Percentiles rank a stretch among this genome's conserved stretches.
These are phyloP conservation scores for Diplodia sapinea DNA, from an alignment of 2,329 filamentous ascomycete genomes.

Conservation along the genomic window DNA sequence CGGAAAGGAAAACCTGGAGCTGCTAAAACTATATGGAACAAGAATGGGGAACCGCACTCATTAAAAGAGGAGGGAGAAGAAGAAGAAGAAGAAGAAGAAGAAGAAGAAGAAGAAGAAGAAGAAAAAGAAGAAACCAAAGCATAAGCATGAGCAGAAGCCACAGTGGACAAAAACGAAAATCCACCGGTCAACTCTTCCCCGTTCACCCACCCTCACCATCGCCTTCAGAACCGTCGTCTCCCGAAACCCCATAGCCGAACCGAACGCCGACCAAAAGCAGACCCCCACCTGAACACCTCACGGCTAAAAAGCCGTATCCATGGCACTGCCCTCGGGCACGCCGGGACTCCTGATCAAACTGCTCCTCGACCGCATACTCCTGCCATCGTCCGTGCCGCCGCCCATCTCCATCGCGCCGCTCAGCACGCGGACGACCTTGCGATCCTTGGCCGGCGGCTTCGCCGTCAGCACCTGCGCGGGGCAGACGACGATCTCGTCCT, in stretches of 20 bases:
- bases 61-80: background rate
- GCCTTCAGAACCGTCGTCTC: background rate
- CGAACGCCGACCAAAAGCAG: constrained; percentile 24
- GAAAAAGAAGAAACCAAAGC: background rate
- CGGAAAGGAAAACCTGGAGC: background rate
- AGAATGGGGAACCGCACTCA: background rate
- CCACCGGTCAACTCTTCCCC: background rate
- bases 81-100: background rate
- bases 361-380: constrained; percentile 5
- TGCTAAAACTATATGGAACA: background rate
- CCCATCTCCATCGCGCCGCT: constrained; percentile 58
- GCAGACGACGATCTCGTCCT: constrained; percentile 94
- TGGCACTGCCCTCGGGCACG: constrained; percentile 4
- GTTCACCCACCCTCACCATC: background rate
- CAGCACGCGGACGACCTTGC: constrained; percentile 57
- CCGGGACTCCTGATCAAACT: constrained; percentile 3
- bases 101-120: background rate
- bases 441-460: constrained; percentile 46
- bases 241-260: background rate
- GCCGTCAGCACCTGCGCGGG: constrained; percentile 92
- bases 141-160: no score
- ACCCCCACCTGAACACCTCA: constrained; percentile 24
- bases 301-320: constrained; percentile 25
- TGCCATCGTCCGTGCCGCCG: background rate
- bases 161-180: background rate